These are phyloP conservation scores for Eucalyptus viminalis DNA, from an alignment of 345 rosid species.

Conservation along the genomic window DNA sequence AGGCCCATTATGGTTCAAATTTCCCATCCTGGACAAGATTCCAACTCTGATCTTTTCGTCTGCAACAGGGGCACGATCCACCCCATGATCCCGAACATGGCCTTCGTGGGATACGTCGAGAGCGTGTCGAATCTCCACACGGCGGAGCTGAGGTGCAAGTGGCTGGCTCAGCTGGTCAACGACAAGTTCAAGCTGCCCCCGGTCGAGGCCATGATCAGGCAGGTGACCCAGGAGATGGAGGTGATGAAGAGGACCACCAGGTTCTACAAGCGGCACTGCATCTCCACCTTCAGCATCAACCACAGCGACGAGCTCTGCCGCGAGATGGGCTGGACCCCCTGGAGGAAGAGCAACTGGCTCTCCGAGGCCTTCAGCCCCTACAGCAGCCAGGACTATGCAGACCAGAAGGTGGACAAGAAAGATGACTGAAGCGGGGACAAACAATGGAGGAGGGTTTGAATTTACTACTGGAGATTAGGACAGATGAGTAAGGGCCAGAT, in stretches of 20 bases:
- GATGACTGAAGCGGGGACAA: neutral
- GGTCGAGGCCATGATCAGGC: conserved; percentile 20
- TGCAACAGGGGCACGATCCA: conserved; percentile 35
- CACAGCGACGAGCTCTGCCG: conserved; percentile 37
- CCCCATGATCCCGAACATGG: conserved; percentile 56
- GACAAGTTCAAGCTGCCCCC: conserved; percentile 23
- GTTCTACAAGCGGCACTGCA: conserved; percentile 32
- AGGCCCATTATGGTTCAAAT: neutral
- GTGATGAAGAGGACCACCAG: conserved; percentile 36
- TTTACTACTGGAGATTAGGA: neutral
- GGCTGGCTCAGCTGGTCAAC: conserved; percentile 38
- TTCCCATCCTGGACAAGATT: neutral
- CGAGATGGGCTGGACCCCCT: conserved; percentile 42
- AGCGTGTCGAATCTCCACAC: conserved; percentile 40
- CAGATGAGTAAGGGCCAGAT: neutral
- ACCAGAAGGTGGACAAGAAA: neutral
- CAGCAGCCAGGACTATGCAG: conserved; percentile 30
- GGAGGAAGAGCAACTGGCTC: conserved; percentile 37
- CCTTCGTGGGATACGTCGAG: conserved; percentile 47
- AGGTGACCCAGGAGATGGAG: conserved; percentile 17
- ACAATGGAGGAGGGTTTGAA: neutral
- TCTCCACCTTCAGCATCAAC: conserved; percentile 36
- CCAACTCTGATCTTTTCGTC: neutral
- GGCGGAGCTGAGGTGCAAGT: conserved; percentile 35
- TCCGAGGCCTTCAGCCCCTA: conserved; percentile 31